Base-by-base conservation (phyloP, 2,329 filamentous ascomycete species). In the Nothophoma quercina region DNA sequence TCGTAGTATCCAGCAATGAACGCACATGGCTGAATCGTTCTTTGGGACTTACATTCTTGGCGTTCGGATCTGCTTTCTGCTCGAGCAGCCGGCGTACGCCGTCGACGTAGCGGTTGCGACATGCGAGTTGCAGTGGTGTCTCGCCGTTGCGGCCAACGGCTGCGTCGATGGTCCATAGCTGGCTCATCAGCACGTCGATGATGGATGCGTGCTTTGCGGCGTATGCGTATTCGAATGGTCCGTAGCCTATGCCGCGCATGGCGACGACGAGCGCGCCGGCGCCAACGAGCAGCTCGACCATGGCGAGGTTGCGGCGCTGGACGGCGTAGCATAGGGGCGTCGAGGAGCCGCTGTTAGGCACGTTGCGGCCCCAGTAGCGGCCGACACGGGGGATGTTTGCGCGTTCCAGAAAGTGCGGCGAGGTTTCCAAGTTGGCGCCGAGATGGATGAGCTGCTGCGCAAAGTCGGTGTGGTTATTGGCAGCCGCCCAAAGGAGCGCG, bases 361-460 rank as follows among this genome's bases (percentile, higher is more conserved):
- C 51, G 18, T 54, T 54, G 33, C 44, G 44, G 51, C 51, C 51
- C 51, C 51, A 54, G 51, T 54, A 54, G 33, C 51, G 43, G 5
- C 51, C 51, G 5, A 54, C 44, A 34, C 51, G 51, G 1, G 51
- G 44, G n/a, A 48, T 54, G 32, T 34, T 29, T 8, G 43, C 39
- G 34, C 23, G 44, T 19, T 48, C 44, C 8, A 54, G 51, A 9
- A 34, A 44, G 30, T 54, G 44, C 26, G 51, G 51, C 26, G 51
- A 54, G 3, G 51, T 54, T 18, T 54, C 51, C 21, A 54, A 39
- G 30, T 54, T 54, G 10, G 51, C 51, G 21, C 51, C 51, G 21
- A 48, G 51, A n/a, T 40, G 51, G 22, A 49, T 28, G 22, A 54
- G 51, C 23, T 48, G 38, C 26, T 32, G 32, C 0, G 51, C 51